phyloP scores from a whole-genome alignment of 73 alveolate genomes.

The Effrenium voratum region DNA sequence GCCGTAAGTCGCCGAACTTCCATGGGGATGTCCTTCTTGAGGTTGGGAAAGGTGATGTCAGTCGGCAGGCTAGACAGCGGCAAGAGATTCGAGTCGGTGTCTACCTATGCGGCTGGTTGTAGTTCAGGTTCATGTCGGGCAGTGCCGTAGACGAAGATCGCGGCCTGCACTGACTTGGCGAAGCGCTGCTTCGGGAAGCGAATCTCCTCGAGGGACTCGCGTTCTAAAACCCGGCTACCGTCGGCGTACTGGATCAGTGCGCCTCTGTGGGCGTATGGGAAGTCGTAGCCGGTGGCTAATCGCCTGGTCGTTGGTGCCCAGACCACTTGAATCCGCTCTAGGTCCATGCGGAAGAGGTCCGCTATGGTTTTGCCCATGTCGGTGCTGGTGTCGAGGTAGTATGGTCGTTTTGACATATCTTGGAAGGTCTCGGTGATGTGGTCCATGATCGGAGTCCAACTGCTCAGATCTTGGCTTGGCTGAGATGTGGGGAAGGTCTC shows the following conservation, averaged over 20 bases:
- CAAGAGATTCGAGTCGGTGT: background rate
- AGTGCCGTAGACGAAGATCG: background rate
- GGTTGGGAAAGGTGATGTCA: constrained; percentile 29
- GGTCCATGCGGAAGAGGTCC: background rate
- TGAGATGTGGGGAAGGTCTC: background rate
- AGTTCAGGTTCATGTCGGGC: background rate
- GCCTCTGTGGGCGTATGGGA: background rate
- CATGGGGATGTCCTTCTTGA: background rate
- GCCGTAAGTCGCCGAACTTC: background rate
- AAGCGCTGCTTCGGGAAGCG: background rate
- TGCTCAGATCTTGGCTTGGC: background rate
- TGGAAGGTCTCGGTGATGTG: background rate
- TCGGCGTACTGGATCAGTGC: background rate
- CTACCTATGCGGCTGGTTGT: background rate
- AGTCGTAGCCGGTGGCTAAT: background rate
- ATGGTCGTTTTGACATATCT: background rate
- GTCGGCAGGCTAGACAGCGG: background rate
- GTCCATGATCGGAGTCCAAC: background rate
- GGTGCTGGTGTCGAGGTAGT: background rate
- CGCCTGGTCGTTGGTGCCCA: background rate
- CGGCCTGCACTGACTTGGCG: background rate
- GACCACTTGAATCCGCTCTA: background rate
- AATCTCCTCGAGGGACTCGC: background rate
- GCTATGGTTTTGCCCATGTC: background rate
- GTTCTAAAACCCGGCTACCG: background rate